Evolutionary conservation across 1,139 yeast species (phyloP).

Genomic region (Chernovozyma aurita): DNA sequence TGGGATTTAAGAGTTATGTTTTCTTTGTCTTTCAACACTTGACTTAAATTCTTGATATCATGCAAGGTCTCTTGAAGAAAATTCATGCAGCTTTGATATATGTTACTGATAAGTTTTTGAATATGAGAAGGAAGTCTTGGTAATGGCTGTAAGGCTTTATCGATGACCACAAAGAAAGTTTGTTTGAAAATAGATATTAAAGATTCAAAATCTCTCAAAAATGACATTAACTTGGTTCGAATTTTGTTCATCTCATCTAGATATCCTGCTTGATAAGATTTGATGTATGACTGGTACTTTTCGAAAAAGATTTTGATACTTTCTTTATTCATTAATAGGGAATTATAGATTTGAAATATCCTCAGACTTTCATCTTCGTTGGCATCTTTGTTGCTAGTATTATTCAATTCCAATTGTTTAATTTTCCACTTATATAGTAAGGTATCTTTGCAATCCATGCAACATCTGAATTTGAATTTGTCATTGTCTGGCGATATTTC

Average conservation of each 20-base stretch:
- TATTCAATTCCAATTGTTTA: conserved; percentile 17
- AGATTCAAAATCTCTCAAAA: conserved; percentile 33
- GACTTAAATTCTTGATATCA: conserved; percentile 26
- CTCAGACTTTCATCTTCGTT: background rate
- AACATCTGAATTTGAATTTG: conserved; percentile 41
- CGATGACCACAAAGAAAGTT: conserved; percentile 14
- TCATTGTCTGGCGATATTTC: conserved; percentile 10
- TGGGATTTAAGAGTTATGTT: conserved; percentile 6
- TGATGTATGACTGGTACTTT: conserved; percentile 20
- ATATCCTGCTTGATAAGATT: conserved; percentile 10
- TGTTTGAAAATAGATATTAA: conserved; percentile 22
- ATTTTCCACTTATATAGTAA: conserved; percentile 56
- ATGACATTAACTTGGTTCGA: conserved; percentile 24
- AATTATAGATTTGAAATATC: conserved; percentile 2
- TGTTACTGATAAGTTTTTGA: conserved; percentile 24
- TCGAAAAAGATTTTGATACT: conserved; percentile 31
- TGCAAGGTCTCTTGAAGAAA: conserved; percentile 33
- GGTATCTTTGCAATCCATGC: conserved; percentile 62
- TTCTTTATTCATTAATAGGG: conserved; percentile 13
- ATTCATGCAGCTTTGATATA: conserved; percentile 29
- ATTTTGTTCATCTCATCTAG: conserved; percentile 16
- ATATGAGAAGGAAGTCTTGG: conserved; percentile 7
- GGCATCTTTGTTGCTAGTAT: conserved; percentile 3
- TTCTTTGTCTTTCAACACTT: conserved; percentile 22
- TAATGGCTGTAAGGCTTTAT: conserved; percentile 1